Base-by-base conservation (phyloP, 805 yeast genomes). In the Metschnikowia aberdeeniae region DNA sequence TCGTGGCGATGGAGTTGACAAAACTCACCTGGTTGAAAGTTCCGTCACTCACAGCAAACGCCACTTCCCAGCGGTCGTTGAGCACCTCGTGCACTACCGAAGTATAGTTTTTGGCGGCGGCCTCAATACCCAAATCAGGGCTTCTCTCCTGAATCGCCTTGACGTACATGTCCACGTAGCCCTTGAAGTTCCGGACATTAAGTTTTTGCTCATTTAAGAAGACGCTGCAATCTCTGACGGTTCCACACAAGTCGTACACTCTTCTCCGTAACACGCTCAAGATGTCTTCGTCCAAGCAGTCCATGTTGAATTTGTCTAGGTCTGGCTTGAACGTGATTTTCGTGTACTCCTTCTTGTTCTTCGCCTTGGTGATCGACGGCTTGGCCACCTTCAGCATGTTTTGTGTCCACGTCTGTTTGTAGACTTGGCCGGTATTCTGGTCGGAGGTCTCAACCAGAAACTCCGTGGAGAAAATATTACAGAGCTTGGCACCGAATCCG, bases 1-100 rank as follows among this genome's bases (percentile, higher is more conserved):
- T 92, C 0, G 99, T 93, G 0, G 99, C 99, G 62, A 93, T 93
- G 6, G 97, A 89, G 63, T 93, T 93, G 12, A 93, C 99, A 68
- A 93, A 93, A 30, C 97, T 90, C 35, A 93, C 93, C 64, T 93
- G 99, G 57, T 88, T 87, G 66, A 93, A 93, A 2, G 78, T 68
- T 4, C 90, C 92, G 58, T 89, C 96, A 35, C 97, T 86, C 4
- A 89, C 85, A 1, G 96, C 92, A 70, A 93, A 92, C 0, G 96
- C 99, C 49, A 93, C 66, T 64, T 93, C 99, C 99, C 99, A 93
- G 51, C 97, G 77, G 46, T 86, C 93, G 58, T 82, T 86, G 36
- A 89, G 65, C 36, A 81, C 78, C 63, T 88, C 93, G 61, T 89
- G 86, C 10, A 93, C 83, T 44, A 93, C 76, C 7, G 73, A 64